Conservation (phyloP, 2,329 filamentous ascomycete genomes). For the Graphilbum fragrans region DNA sequence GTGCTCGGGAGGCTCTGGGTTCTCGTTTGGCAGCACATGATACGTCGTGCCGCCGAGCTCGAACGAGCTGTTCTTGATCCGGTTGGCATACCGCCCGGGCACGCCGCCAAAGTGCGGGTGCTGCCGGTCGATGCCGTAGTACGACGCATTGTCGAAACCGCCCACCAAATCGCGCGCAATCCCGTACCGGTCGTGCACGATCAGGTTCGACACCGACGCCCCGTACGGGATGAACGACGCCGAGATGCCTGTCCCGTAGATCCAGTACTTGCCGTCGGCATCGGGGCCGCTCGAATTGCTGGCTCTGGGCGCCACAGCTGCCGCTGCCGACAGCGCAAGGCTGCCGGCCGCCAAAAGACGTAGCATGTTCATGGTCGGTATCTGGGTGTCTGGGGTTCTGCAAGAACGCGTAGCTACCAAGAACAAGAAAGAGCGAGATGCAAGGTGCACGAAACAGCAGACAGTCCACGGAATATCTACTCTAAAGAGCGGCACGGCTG, state of each 20-base stretch:
- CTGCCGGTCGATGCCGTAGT: constrained; percentile 50
- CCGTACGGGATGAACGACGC: constrained; percentile 64
- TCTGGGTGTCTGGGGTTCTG: too few relatives aligned
- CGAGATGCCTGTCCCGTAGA: constrained; percentile 52
- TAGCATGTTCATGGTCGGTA: not conserved
- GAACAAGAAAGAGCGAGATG: not conserved
- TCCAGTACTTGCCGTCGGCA: constrained; percentile 57
- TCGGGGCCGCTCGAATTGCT: constrained; percentile 28
- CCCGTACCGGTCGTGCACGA: constrained; percentile 58
- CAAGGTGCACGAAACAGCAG: not conserved
- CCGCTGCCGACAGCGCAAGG: not conserved
- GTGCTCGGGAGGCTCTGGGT: constrained; percentile 31
- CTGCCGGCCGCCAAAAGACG: not conserved
- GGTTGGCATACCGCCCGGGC: constrained; percentile 68
- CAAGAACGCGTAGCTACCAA: not conserved
- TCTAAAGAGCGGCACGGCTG: not conserved
- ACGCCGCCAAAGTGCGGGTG: constrained; percentile 64
- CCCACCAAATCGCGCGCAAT: constrained; percentile 58
- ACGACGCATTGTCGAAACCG: constrained; percentile 64
- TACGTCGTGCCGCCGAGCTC: constrained; percentile 51
- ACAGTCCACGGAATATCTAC: not conserved
- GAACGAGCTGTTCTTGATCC: constrained; percentile 67
- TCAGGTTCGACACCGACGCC: constrained; percentile 58
- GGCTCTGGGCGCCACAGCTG: not conserved
- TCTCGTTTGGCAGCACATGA: constrained; percentile 51